Conservation (phyloP, 164 flowering plant species). For the Piper betle region DNA sequence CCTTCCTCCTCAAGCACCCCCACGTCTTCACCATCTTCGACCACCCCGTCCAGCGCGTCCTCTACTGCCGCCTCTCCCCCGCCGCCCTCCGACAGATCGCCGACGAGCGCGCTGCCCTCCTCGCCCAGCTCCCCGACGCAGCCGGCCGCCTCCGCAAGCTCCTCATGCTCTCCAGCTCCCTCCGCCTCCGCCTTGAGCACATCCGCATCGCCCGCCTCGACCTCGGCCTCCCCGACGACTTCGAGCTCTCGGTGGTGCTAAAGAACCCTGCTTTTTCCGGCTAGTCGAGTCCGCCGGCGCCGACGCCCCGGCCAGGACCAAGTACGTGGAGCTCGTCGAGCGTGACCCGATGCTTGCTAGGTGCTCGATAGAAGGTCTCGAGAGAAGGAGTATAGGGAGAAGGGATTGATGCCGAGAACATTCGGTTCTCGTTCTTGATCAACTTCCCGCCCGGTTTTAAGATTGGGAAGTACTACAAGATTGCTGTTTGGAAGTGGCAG, state of each 20-base stretch:
- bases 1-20: slow-evolving; percentile 82
- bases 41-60: slow-evolving; percentile 83
- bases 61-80: slow-evolving; percentile 62
- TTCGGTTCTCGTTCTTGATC: slow-evolving; percentile 68
- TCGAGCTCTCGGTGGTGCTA: slow-evolving; percentile 61
- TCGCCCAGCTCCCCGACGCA: slow-evolving; percentile 54
- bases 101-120: slow-evolving; percentile 48
- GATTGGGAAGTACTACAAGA: slow-evolving; percentile 70
- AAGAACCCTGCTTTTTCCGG: slow-evolving; percentile 56
- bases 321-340: slow-evolving; percentile 75
- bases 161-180: slow-evolving; percentile 60
- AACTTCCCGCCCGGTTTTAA: slow-evolving; percentile 95
- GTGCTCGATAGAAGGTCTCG: slow-evolving; percentile 67
- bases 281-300: slow-evolving; percentile 38
- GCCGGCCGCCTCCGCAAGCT: slow-evolving; percentile 58
- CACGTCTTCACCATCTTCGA: slow-evolving; percentile 78
- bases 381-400: slow-evolving; percentile 79
- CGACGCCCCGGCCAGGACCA: slow-evolving; percentile 40
- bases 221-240: slow-evolving; percentile 83
- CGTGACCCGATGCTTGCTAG: slow-evolving; percentile 39
- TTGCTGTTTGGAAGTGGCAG: slow-evolving; percentile 98
- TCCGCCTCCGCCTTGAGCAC: slow-evolving; percentile 66
- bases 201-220: slow-evolving; percentile 60
- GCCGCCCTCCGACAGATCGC: slow-evolving; percentile 53
- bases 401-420: slow-evolving; percentile 59